Percentiles rank a stretch among this genome's conserved stretches.
Evolutionary conservation across 2,329 filamentous ascomycete genomes (phyloP).

Genomic region (Paecilomyces variotii): DNA sequence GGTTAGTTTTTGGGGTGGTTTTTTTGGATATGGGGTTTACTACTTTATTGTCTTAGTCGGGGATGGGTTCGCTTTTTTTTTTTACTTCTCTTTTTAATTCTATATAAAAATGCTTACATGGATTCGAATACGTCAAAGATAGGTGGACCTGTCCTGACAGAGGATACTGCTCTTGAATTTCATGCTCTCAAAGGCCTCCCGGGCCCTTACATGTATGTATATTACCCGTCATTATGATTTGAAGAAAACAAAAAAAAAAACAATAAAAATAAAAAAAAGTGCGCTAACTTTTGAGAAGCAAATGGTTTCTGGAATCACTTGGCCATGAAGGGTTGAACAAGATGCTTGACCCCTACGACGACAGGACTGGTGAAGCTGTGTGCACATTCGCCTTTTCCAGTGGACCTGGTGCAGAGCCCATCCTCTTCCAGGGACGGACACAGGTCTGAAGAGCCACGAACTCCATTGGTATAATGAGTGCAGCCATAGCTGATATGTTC

Average conservation of each 20-base stretch:
- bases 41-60: not conserved
- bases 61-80: not conserved
- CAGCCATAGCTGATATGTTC: not conserved
- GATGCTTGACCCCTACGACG: constrained; percentile 75
- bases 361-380: constrained; percentile 87
- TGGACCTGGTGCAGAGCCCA: constrained; percentile 73
- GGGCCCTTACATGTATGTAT: constrained; percentile 82
- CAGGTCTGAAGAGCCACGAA: constrained; percentile 48
- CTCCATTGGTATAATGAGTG: not conserved
- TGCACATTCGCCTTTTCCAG: constrained; percentile 91
- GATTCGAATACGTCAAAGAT: constrained; percentile 43
- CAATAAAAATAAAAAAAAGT: too few species aligned
- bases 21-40: not conserved
- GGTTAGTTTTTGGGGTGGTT: too few species aligned
- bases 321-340: constrained; percentile 85
- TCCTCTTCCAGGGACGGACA: constrained; percentile 88
- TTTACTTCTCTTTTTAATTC: not conserved
- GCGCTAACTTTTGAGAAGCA: constrained; percentile 47
- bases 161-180: constrained; percentile 94
- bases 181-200: constrained; percentile 84
- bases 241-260: not conserved
- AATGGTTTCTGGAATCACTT: constrained; percentile 82
- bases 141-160: constrained; percentile 80
- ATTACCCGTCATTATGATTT: constrained; percentile 19
- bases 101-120: constrained; percentile 1